These are phyloP conservation scores for Rubia peregrina DNA, from an alignment of 305 asterid genomes.

Conservation along the genomic window DNA sequence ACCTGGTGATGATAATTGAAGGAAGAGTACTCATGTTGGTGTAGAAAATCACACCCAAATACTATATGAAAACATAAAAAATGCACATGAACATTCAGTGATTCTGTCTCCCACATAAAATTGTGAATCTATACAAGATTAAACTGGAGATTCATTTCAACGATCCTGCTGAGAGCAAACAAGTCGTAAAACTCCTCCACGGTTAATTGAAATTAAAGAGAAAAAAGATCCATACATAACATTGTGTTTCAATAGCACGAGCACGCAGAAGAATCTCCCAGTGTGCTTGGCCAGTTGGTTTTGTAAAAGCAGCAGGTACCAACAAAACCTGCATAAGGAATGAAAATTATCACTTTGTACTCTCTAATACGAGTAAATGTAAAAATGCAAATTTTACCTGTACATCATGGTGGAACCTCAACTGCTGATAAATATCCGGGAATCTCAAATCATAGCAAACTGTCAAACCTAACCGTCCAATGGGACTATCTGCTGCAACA, in stretches of 20 bases:
- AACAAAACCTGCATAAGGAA: conserved; percentile 43
- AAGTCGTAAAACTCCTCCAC: not conserved
- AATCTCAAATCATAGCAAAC: conserved; percentile 91
- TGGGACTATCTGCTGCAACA: conserved; percentile 67
- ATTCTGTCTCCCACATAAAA: not conserved
- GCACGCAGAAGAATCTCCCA: conserved; percentile 95
- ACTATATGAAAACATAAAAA: not conserved
- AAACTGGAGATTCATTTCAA: not conserved
- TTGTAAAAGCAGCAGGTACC: conserved; percentile 90
- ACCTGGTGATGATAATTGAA: not conserved
- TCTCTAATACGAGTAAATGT: conserved; percentile 1
- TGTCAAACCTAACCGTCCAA: conserved; percentile 75
- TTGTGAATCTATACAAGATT: not conserved
- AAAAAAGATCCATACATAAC: conserved; percentile 46
- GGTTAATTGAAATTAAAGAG: not conserved
- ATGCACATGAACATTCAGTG: not conserved
- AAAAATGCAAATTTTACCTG: conserved; percentile 30
- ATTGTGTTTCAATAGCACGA: conserved; percentile 94
- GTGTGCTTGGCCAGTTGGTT: conserved; percentile 81
- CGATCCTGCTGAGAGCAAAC: not conserved
- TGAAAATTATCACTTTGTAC: not conserved
- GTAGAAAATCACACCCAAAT: not conserved
- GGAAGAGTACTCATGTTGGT: not conserved
- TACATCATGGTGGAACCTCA: conserved; percentile 67
- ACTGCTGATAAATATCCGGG: conserved; percentile 81